Conservation (phyloP, 305 asterid genomes). For the Solanum hybrid region DNA sequence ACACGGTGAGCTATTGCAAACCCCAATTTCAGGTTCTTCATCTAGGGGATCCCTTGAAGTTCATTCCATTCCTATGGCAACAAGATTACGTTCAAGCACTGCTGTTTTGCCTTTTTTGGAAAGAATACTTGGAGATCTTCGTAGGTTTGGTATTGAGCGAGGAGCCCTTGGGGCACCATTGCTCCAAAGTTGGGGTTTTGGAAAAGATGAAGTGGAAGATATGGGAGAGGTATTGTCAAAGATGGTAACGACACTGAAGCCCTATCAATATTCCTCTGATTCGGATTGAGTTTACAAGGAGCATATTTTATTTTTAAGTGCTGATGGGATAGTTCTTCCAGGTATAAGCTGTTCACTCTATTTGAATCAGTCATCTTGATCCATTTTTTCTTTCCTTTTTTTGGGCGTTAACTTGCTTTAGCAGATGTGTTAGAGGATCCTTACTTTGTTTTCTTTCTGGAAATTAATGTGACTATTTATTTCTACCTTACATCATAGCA, state of each 20-base stretch:
- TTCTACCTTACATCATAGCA: neutral
- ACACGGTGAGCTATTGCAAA: slow-evolving; percentile 49
- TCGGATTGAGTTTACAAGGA: slow-evolving; percentile 40
- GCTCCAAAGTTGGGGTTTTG: slow-evolving; percentile 71
- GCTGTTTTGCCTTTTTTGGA: slow-evolving; percentile 70
- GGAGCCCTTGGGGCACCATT: slow-evolving; percentile 58
- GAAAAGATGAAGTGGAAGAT: slow-evolving; percentile 65
- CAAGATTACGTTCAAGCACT: slow-evolving; percentile 73
- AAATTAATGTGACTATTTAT: neutral
- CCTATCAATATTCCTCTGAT: slow-evolving; percentile 44
- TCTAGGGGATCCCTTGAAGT: slow-evolving; percentile 73
- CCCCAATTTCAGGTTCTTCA: slow-evolving; percentile 23
- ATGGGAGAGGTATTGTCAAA: slow-evolving; percentile 59
- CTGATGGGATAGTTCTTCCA: neutral
- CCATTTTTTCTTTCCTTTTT: neutral
- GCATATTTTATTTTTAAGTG: neutral
- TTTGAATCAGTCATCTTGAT: neutral
- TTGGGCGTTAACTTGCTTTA: neutral
- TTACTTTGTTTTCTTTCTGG: neutral
- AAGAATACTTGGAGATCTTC: slow-evolving; percentile 49
- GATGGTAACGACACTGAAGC: slow-evolving; percentile 49
- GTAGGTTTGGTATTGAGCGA: slow-evolving; percentile 47
- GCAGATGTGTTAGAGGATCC: neutral
- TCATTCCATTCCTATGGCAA: slow-evolving; percentile 80
- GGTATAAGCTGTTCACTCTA: neutral